Evolutionary conservation across 371 early-diverging fungal genomes (phyloP).

Genomic region (Mucor plumbeus): DNA sequence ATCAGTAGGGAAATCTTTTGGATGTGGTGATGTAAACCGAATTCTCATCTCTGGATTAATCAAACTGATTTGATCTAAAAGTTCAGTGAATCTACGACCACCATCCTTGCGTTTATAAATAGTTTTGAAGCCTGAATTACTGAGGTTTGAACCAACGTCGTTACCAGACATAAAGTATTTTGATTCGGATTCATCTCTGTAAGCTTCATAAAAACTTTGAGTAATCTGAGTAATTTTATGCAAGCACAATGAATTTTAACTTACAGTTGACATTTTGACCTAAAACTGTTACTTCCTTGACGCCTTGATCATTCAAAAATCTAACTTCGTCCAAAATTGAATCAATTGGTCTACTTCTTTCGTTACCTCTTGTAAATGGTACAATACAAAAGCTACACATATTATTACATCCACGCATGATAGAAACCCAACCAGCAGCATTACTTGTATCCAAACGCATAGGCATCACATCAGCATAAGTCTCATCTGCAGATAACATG

Average conservation of each 20-base stretch:
- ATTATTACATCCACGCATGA: slow-evolving; percentile 87
- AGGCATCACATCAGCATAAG: slow-evolving; percentile 83
- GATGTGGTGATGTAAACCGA: slow-evolving; percentile 83
- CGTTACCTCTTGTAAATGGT: slow-evolving; percentile 75
- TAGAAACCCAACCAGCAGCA: slow-evolving; percentile 70
- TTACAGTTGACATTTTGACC: slow-evolving; percentile 83
- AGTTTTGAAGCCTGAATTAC: slow-evolving; percentile 75
- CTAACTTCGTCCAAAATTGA: slow-evolving; percentile 74
- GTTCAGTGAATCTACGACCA: slow-evolving; percentile 77
- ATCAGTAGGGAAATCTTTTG: slow-evolving; percentile 83
- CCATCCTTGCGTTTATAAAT: slow-evolving; percentile 81
- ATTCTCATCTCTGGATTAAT: slow-evolving; percentile 81
- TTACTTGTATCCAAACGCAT: slow-evolving; percentile 67
- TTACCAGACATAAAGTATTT: slow-evolving; percentile 45
- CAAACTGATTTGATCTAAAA: slow-evolving; percentile 71
- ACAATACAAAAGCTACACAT: slow-evolving; percentile 87
- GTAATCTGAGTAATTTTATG: background rate
- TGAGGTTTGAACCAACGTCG: slow-evolving; percentile 44
- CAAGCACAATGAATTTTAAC: background rate
- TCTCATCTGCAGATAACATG: slow-evolving; percentile 84
- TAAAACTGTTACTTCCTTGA: slow-evolving; percentile 79
- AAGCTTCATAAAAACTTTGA: slow-evolving; percentile 39
- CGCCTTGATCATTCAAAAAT: slow-evolving; percentile 69
- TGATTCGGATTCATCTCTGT: slow-evolving; percentile 70
- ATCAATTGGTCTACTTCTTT: slow-evolving; percentile 76